These are phyloP conservation scores for Multifurca ochricompacta DNA, from an alignment of 768 basidiomycete species.

Conservation along the genomic window DNA sequence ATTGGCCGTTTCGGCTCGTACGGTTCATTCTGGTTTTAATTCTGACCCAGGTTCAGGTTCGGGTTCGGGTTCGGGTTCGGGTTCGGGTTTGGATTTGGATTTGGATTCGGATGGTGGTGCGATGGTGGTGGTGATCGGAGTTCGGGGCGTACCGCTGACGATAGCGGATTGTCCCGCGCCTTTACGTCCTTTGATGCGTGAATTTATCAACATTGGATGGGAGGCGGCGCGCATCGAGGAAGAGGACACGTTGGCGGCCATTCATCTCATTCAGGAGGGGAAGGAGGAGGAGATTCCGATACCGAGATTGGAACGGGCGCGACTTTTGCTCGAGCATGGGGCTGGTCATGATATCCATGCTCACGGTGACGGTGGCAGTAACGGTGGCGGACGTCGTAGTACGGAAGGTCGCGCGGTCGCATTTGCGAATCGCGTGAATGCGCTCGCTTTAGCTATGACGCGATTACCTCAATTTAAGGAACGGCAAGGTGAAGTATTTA, in stretches of 20 bases:
- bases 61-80: no score
- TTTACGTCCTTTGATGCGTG: constrained; percentile 63
- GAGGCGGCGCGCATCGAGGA: constrained; percentile 42
- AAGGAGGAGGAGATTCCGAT: constrained; percentile 31
- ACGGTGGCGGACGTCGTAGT: constrained; percentile 38
- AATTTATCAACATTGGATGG: constrained; percentile 48
- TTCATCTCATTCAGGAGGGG: constrained; percentile 32
- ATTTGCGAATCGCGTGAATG: constrained; percentile 73
- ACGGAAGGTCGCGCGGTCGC: constrained; percentile 57
- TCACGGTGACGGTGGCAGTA: constrained; percentile 7
- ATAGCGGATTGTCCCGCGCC: constrained; percentile 52
- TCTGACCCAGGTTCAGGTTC: no score
- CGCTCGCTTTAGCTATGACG: constrained; percentile 63
- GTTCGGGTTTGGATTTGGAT: no score
- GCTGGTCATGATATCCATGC: constrained; percentile 42
- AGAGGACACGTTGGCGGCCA: constrained; percentile 47
- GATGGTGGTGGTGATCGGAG: constrained; percentile 28
- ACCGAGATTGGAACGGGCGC: constrained; percentile 54
- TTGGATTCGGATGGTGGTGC: not conserved
- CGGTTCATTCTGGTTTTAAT: no score
- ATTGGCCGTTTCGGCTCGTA: constrained; percentile 51
- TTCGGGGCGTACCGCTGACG: constrained; percentile 49
- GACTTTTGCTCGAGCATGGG: constrained; percentile 49
- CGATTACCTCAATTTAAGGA: constrained; percentile 64
- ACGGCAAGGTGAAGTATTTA: constrained; percentile 62